Evolutionary conservation across 805 yeast genomes (phyloP), one percentile per base, ranked within the genome.

Genomic region (Lachancea thermotolerans): DNA sequence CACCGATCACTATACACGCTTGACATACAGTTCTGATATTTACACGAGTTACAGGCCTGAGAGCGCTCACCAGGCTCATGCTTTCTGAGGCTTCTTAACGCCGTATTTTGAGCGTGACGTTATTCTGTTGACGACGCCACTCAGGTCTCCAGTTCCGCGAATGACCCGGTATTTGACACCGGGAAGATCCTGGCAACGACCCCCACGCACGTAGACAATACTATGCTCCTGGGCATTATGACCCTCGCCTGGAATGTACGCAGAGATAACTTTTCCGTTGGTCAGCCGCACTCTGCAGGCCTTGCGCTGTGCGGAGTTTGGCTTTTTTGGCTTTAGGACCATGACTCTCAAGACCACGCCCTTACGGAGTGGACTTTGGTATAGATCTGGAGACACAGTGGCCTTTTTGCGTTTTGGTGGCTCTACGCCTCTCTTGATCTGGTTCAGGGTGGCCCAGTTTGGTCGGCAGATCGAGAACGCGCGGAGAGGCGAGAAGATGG

Each of bases 171-270:
- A 93, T 64, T 88, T 90, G 40, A 93, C 96, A 77, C 99, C 99
- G 21, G 99, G 99, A 57, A 91, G 73, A 80, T 93, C 99, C 63
- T 90, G 96, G 43, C 87, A 87, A 75, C 97, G 81, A 12, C 99
- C 99, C n/a, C 99, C 99, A 68, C 99, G 80, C 3, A 93, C 95
- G 43, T 81, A 78, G 1, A 93, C 98, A 42, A 93, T 95, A 59
- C 95, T 86, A 69, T 93, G 99, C 66, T 93, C 99, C 71, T 93
- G 98, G 17, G 95, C 83, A 61, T 93, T 93, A 67, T 93, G 99
- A 16, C 99, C 99, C 63, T 93, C 97, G 45, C 99, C 99, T 12
- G 97, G 96, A 47, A 93, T 93, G 64, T 89, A 90, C 1, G 96
- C 96, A 38, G 91, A 82, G 14, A 93, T 78, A 41, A 86, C 81